Evolutionary conservation across 805 yeast genomes (phyloP).

Genomic region (Teunomyces cretensis): DNA sequence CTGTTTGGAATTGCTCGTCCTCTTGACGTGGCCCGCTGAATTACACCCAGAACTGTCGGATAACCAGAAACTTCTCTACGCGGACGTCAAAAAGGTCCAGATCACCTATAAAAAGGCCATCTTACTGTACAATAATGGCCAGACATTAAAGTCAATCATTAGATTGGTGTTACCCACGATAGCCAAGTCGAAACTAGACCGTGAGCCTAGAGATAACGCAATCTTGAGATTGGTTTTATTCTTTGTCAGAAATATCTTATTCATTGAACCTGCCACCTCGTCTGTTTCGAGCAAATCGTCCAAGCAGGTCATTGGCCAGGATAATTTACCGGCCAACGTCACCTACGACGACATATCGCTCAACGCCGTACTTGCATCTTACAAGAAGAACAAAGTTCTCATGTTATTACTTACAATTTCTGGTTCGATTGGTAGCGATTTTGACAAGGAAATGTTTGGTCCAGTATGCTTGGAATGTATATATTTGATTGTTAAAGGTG

Average conservation of each 20-base stretch:
- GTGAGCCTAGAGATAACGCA: conserved; percentile 71
- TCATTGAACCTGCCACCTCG: conserved; percentile 68
- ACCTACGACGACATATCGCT: conserved; percentile 66
- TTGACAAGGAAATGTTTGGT: conserved; percentile 61
- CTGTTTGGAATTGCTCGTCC: conserved; percentile 75
- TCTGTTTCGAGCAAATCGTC: conserved; percentile 46
- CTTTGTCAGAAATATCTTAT: conserved; percentile 74
- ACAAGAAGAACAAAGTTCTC: conserved; percentile 70
- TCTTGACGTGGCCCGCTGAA: conserved; percentile 82
- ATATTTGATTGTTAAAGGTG: conserved; percentile 58
- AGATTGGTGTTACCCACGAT: conserved; percentile 67
- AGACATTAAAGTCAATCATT: conserved; percentile 65
- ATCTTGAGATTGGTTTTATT: conserved; percentile 69
- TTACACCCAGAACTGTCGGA: conserved; percentile 58
- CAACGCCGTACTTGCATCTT: conserved; percentile 55
- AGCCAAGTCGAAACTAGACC: conserved; percentile 47
- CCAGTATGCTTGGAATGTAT: conserved; percentile 67
- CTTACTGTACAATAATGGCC: conserved; percentile 56
- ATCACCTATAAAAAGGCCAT: conserved; percentile 68
- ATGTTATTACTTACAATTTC: conserved; percentile 70
- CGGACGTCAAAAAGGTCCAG: conserved; percentile 66
- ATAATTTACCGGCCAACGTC: conserved; percentile 57
- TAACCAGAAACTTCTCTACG: conserved; percentile 56
- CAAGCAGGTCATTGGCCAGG: conserved; percentile 25
- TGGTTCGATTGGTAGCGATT: conserved; percentile 61